Evolutionary conservation across 495 filamentous ascomycete genomes (phyloP).

Genomic region (Penicillium ucsense): DNA sequence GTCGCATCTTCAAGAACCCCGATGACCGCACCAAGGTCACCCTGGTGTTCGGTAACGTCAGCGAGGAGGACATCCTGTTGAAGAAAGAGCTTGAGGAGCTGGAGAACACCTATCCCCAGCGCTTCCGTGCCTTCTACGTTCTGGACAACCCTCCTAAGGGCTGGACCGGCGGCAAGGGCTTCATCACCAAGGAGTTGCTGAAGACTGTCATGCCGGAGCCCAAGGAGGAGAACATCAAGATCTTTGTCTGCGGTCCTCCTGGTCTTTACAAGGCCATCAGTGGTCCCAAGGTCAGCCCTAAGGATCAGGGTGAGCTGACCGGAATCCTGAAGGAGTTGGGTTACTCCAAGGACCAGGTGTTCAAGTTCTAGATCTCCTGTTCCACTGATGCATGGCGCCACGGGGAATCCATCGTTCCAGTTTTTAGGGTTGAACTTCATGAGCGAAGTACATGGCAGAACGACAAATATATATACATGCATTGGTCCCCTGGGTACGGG

Average conservation of each 20-base stretch:
- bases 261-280: conserved; percentile 89
- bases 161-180: conserved; percentile 69
- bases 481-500: not conserved
- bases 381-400: too few species aligned
- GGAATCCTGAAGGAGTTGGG: conserved; percentile 84
- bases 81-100: conserved; percentile 72
- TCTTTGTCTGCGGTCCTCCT: conserved; percentile 87
- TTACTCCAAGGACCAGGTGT: conserved; percentile 89
- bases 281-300: conserved; percentile 77
- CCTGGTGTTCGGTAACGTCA: conserved; percentile 80
- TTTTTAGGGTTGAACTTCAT: not conserved
- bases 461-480: conserved; percentile 11
- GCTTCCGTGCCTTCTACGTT: conserved; percentile 83
- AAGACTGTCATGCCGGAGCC: conserved; percentile 90
- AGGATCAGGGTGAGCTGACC: conserved; percentile 82
- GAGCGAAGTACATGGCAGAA: not conserved
- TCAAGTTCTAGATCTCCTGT: conserved; percentile 68
- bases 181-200: conserved; percentile 76
- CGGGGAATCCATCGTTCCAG: too few species aligned
- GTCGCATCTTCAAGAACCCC: conserved; percentile 88
- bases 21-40: conserved; percentile 95
- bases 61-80: conserved; percentile 78
- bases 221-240: conserved; percentile 79
- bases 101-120: conserved; percentile 88
- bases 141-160: conserved; percentile 77